Evolutionary conservation across 73 alveolate species (phyloP), one percentile per base, ranked within the genome.

Genomic region (Breviolum minutum): DNA sequence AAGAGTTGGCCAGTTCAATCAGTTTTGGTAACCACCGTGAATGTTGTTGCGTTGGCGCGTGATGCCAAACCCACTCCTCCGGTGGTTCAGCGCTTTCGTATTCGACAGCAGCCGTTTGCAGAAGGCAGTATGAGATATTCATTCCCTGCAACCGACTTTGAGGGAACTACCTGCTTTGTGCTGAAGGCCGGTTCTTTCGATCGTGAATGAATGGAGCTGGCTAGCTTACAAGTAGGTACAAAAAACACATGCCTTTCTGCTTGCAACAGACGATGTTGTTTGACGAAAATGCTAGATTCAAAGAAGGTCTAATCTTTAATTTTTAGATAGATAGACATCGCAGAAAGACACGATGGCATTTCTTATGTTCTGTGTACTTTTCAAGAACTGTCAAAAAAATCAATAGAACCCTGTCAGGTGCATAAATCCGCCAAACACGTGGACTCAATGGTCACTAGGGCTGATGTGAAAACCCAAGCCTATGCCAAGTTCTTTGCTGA

Each of bases 71-170:
- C 74, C 64, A 86, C n/a, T 64, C 27, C 64, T 14, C n/a, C n/a
- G n/a, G 63, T 19, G 64, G 30, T 87, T 22, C 95, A 87, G 83
- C 27, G 95, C 4, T 87, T 87, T 26, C 82, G 20, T 22, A 30
- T 87, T 68, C 95, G 95, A 17, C 20, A 19, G 20, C 69, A 87
- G 48, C 95, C 95, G 2, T 87, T 87, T 66, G 95, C 84, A 64
- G 30, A 68, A 30, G 95, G 95, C 40, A 87, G 68, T 60, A 87
- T 87, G 95, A 29, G 95, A 40, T 87, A 68, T 14, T 81, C 95
- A 7, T 87, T 87, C 30, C 95, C 95, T 0, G 95, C 83, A 20
- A 48, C 83, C 84, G 63, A 62, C 29, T 62, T 10, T 7, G 83
- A 87, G 16, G 95, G 95, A n/a, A 48, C 68, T 74, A 40, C 19